phyloP scores from a whole-genome alignment of 257 asterid species.

The Fraxinus excelsior region DNA sequence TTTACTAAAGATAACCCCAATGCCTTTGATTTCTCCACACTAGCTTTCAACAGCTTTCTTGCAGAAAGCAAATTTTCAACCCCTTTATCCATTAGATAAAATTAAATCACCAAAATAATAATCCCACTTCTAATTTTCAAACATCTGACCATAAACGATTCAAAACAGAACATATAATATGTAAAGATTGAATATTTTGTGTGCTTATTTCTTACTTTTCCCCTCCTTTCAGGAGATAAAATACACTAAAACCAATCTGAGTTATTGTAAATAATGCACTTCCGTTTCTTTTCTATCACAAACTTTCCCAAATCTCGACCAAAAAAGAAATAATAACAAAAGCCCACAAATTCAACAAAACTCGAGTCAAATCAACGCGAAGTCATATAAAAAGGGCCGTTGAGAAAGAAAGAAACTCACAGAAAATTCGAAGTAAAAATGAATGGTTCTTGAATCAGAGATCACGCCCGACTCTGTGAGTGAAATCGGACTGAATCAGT shows the following conservation, averaged over 20 bases:
- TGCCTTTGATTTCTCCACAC: constrained; percentile 70
- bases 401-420: constrained; percentile 32
- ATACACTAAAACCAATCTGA: constrained; percentile 28
- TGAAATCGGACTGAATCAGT: neutral
- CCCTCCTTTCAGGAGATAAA: neutral
- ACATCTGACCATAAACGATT: constrained; percentile 8
- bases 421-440: constrained; percentile 11
- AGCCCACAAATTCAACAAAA: constrained; percentile 27
- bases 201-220: neutral
- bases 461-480: constrained; percentile 19
- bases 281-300: constrained; percentile 33
- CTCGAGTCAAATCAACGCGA: constrained; percentile 16
- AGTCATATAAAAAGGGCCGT: neutral
- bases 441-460: constrained; percentile 13
- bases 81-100: constrained; percentile 52
- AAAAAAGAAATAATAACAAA: constrained; percentile 8
- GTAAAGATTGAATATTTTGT: neutral
- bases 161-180: neutral
- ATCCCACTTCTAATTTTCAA: constrained; percentile 20
- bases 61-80: constrained; percentile 61
- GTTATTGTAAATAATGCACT: constrained; percentile 29
- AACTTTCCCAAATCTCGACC: constrained; percentile 29
- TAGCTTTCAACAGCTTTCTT: constrained; percentile 58
- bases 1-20: constrained; percentile 54
- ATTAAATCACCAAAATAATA: constrained; percentile 26